Base-by-base conservation (phyloP, 257 asterid genomes). In the Paulownia fortunei region DNA sequence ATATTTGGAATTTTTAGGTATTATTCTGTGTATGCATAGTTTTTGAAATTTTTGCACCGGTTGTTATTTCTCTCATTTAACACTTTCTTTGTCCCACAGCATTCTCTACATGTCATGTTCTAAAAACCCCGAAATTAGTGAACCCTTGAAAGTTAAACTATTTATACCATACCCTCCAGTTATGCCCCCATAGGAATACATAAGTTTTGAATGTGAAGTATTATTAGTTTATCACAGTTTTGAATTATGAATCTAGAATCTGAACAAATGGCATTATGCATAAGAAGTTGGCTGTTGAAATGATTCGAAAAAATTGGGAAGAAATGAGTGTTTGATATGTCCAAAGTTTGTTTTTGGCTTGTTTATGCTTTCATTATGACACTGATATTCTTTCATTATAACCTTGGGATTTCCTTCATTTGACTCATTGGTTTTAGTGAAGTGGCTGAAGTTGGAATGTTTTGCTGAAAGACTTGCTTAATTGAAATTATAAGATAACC, bases 261-360 rank as follows among this genome's bases (percentile, higher is more conserved):
- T 21, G 62, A 19, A 49, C 19, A 15, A 36, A 37, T 23, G 4
- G 8, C 32, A 4, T 32, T 34, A 30, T 56, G 52, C 73, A 27
- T 72, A 23, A 76, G n/a, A 41, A 70, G 60, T 51, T 51, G 37
- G 24, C 41, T 66, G 55, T 51, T 44, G 41, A 69, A 58, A 34
- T 27, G 58, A 42, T 46, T 58, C 11, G 51, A 77, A 74, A 51
- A 56, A 19, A 44, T 21, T 65, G 41, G 47, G 72, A 56, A 26
- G 39, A 26, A 36, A n/a, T 39, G 56, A 47, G n/a, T 52, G 18
- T 65, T 54, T 64, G 65, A 55, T 30, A 39, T 27, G 69, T 44
- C 10, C 16, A 55, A 19, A 47, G 41, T 26, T 26, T 69, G 36
- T 42, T 26, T 13, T 23, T 66, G 34, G 76, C 49, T 27, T 68